These are phyloP conservation scores for Komagataella pastoris DNA, from an alignment of 805 yeast species.

Conservation along the genomic window DNA sequence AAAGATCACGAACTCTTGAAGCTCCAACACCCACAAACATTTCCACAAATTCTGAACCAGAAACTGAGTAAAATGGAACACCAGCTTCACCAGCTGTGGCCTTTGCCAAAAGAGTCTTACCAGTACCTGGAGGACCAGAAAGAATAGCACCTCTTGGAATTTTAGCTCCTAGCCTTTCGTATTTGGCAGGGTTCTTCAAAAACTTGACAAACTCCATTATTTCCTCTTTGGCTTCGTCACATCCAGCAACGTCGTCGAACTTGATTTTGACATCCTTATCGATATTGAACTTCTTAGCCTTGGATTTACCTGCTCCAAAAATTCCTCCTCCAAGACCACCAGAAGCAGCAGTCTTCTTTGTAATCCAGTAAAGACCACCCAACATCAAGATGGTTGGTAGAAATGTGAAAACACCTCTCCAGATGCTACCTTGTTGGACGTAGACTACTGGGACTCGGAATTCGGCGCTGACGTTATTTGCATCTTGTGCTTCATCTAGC, in stretches of 20 bases:
- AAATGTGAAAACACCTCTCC: conserved; percentile 54
- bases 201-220: conserved; percentile 96
- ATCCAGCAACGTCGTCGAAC: conserved; percentile 94
- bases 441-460: conserved; percentile 76
- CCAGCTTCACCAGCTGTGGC: conserved; percentile 99
- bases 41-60: conserved; percentile 96
- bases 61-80: conserved; percentile 90
- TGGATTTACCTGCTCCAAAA: conserved; percentile 76
- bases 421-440: conserved; percentile 54
- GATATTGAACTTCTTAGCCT: conserved; percentile 82
- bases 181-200: conserved; percentile 79
- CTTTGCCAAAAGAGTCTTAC: conserved; percentile 91
- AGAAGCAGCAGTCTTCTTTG: conserved; percentile 34
- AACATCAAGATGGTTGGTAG: conserved; percentile 83
- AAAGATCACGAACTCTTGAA: conserved; percentile 90
- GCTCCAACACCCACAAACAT: conserved; percentile 99
- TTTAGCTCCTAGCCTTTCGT: conserved; percentile 89
- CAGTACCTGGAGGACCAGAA: conserved; percentile 99
- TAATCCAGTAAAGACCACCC: conserved; percentile 79
- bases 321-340: conserved; percentile 75
- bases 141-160: conserved; percentile 97
- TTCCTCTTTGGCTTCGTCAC: conserved; percentile 93
- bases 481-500: conserved; percentile 63
- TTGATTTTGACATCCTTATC: conserved; percentile 83
- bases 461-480: conserved; percentile 42